These are phyloP conservation scores for Phytophthora pinifolia DNA, from an alignment of 352 stramenopile genomes.

Conservation along the genomic window DNA sequence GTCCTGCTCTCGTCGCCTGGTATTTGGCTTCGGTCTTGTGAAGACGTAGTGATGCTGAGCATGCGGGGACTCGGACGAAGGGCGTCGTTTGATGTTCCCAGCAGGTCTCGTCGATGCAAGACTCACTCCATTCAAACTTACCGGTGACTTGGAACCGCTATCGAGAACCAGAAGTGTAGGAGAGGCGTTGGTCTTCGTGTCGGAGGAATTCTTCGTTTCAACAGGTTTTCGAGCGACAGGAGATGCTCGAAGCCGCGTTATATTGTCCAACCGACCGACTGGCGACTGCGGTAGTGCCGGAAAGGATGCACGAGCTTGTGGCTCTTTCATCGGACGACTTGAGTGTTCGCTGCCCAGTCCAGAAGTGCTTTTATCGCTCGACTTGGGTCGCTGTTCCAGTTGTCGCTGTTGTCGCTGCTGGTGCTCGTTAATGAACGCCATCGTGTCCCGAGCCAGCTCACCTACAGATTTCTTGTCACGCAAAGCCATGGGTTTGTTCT, in stretches of 20 bases:
- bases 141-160: constrained; percentile 18
- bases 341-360: constrained; percentile 2
- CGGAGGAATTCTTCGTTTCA: background rate
- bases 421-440: constrained; percentile 51
- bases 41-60: constrained; percentile 45
- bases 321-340: constrained; percentile 3
- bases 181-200: background rate
- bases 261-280: constrained; percentile 3
- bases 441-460: constrained; percentile 60
- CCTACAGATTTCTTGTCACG: constrained; percentile 54
- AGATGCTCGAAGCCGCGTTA: background rate
- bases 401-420: constrained; percentile 25
- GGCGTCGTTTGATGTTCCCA: constrained; percentile 18
- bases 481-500: constrained; percentile 32
- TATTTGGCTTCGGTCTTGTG: constrained; percentile 40
- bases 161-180: constrained; percentile 20
- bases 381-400: constrained; percentile 12
- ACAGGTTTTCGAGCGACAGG: background rate
- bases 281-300: constrained; percentile 22
- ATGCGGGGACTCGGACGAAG: constrained; percentile 9
- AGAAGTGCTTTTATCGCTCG: background rate
- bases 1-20: constrained; percentile 24
- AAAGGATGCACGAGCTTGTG: constrained; percentile 13
- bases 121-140: constrained; percentile 31
- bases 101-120: constrained; percentile 37